Base-by-base conservation (phyloP, 202 grass and related monocot species). In the Carex sylvatica region DNA sequence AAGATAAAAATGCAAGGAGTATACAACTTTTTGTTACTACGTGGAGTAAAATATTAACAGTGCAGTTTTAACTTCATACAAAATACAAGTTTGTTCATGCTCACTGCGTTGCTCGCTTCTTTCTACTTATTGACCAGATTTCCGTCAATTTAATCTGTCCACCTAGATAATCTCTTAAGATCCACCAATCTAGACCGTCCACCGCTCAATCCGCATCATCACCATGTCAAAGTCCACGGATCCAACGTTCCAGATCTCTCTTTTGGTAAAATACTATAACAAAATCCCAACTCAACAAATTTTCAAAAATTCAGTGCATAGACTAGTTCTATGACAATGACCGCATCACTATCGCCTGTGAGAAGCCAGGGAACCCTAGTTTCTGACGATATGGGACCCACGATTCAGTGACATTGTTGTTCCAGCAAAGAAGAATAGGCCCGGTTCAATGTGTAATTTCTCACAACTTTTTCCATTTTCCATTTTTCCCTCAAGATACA, bases 231-330 rank as follows among this genome's bases (percentile, higher is more conserved):
- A 84, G 44, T 84, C 65, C 15, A 71, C 31, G 49, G 56, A 46
- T 84, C 38, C 51, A 61, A 83, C 82, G 82, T 11, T 61, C 36
- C 53, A 84, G 68, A 84, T 84, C 33, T 61, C 68, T 74, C 68
- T 0, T 49, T 23, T 67, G 67, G 82, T 74, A 62, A 83, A 74
- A 74, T 72, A 63, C 58, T 81, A 58, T 2, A 23, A 40, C 12
- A 14, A 61, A 23, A 76, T 61, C 55, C 56, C 33, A 63, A 80
- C 77, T 46, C n/a, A 80, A 61, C 77, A 12, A 44, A 14, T 26
- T 65, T 26, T 81, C 5, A 1, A 6, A 23, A 65, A 9, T 65
- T 47, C 28, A 30, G 2, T 20, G 23, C 19, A 30, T 63, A 81
- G 60, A 81, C 60, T 20, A 2, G 52, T 12, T 77, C 52, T 36